Evolutionary conservation across 129 eudicot species (phyloP).

Genomic region (Chrysanthemum seticuspe): DNA sequence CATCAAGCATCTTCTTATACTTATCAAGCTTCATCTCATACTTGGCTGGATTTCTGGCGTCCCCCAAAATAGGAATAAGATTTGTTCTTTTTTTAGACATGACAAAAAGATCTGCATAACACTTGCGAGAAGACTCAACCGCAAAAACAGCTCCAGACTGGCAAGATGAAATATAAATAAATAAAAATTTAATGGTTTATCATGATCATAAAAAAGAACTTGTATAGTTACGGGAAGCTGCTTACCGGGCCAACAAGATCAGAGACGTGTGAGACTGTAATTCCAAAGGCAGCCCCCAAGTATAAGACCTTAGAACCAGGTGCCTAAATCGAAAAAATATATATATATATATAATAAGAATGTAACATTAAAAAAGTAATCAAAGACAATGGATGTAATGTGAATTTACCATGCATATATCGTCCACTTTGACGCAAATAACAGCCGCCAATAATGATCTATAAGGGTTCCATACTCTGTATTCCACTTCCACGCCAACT

Average conservation of each 20-base stretch:
- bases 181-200: too few species aligned
- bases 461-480: slow-evolving; percentile 94
- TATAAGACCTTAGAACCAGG: slow-evolving; percentile 83
- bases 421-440: slow-evolving; percentile 79
- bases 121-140: slow-evolving; percentile 87
- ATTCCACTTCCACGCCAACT: slow-evolving; percentile 78
- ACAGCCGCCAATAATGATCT: slow-evolving; percentile 83
- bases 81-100: slow-evolving; percentile 91
- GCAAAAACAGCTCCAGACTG: slow-evolving; percentile 86
- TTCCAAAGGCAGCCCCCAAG: slow-evolving; percentile 97
- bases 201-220: neutral
- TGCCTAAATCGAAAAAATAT: slow-evolving; percentile 38
- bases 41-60: slow-evolving; percentile 95
- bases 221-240: neutral
- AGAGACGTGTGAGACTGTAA: slow-evolving; percentile 88
- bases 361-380: neutral
- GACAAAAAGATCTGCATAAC: slow-evolving; percentile 87
- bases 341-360: neutral
- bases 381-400: neutral
- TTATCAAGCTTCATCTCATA: slow-evolving; percentile 19
- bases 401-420: slow-evolving; percentile 75
- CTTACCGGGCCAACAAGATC: slow-evolving; percentile 98
- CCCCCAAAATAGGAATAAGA: slow-evolving; percentile 92
- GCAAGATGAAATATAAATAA: neutral
- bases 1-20: slow-evolving; percentile 66